Evolutionary conservation across 2,329 filamentous ascomycete genomes (phyloP), one percentile per base, ranked within the genome.

Genomic region (Rugonectria rugulosa): DNA sequence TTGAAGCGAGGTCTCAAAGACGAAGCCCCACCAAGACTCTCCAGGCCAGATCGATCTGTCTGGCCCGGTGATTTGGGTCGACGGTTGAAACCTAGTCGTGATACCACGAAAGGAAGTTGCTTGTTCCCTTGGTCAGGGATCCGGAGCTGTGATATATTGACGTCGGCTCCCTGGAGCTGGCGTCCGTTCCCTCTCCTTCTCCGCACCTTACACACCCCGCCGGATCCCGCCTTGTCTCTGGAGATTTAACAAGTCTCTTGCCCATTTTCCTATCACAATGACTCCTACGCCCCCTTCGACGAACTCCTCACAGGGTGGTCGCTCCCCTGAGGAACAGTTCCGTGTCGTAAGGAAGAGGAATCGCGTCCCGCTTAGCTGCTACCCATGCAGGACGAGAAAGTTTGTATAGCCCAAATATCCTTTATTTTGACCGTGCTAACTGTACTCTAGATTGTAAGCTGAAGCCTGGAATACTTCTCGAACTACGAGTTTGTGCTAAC

Each of bases 331-430:
- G 72, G 86, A 90, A 48, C 89, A 94, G 63, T 96, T 91, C 69
- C 86, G 91, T 66, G 88, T 97, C 45, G 90, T 97, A 56, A 88
- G 94, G 63, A 96, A 96, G 79, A 86, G 94, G 72, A 97, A 98
- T 70, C 84, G 94, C 56, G 88, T 97, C 14, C 94, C 94, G 41
- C 81, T 98, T 44, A 97, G 92, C 68, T 98, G 94, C 73, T 91
- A 88, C 63, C 91, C 93, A 26, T 98, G 94, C 75, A 85, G 94
- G 70, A 90, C 93, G 68, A 88, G 93, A 78, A 98, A 98, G 91
- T 95, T 79, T n/a, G 64, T 63, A 78, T 83, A 73, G 38, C 49
- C 56, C 48, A 61, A 38, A 32, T 32, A 40, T 48, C 17, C 19
- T 43, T 32, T 59, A 48, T 52, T 37, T 46, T 14, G 34, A 14